Base-by-base conservation (phyloP, 2,329 filamentous ascomycete genomes). In the Chaetomium strumarium region DNA sequence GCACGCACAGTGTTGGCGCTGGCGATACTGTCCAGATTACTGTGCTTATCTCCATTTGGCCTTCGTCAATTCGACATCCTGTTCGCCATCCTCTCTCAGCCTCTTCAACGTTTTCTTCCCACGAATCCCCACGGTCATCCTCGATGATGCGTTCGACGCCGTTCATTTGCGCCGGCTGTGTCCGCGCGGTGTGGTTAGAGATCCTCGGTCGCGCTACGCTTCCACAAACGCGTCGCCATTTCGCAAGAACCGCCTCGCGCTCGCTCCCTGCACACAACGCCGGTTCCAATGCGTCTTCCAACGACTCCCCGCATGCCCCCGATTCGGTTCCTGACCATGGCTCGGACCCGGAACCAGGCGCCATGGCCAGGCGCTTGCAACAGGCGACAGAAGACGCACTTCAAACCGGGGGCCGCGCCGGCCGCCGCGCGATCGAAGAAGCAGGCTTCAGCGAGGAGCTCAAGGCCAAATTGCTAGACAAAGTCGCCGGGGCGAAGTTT, bases 371-470 rank as follows among this genome's bases (percentile, higher is more conserved):
- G 36, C 78, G 80, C 14, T 71, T 86, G 9, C 71, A 80, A 54
- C 74, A 84, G 61, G 81, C 83, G 1, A 85, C 83, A 1, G 82
- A 85, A 59, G 80, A 85, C 49, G 79, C 76, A 1, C 69, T 86
- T 0, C 62, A 81, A 29, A 77, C 75, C 1, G 81, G 80, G 31
- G 81, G 81, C n/a, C 70, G 72, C 51, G 75, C 80, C 12, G 81
- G 81, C n/a, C 74, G 74, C 39, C 77, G 74, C 24, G 79, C 81
- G 5, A 68, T 85, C 19, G 75, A 83, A 60, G 79, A 85, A 53
- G 79, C 80, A 8, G 81, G 81, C 6, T 85, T 86, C 67, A 81
- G 79, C 33, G 76, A 81, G 7, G 81, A 84, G 60, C 70, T 86
- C 29, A 85, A 84, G 59, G 70, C 75, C 50, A 75, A 72, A 51